Base-by-base conservation (phyloP, 2,329 filamentous ascomycete species). In the Ustulina deusta region DNA sequence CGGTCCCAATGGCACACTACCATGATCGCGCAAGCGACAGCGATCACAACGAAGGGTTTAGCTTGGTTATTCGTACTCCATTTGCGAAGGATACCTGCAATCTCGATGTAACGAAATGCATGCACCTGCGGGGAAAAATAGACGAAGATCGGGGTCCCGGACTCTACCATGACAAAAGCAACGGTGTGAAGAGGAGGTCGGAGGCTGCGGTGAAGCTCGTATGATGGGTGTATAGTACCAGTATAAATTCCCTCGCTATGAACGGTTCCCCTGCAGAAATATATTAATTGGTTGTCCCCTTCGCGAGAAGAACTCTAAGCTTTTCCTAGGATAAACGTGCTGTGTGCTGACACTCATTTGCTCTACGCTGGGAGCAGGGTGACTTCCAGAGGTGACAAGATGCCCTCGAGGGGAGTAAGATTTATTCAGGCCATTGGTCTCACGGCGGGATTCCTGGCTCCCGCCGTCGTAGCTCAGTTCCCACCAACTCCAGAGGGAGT, bases 401-500 rank as follows among this genome's bases (percentile, higher is more conserved):
- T 70, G 66, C 42, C 65, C 6, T 69, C 68, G 40, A 63, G 61
- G 25, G 32, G 27, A 65, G 52, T 51, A 52, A 57, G 48, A 65
- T 40, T 69, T 15, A 34, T 62, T 22, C 59, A 11, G 63, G 68
- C 63, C 48, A 27, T 64, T 58, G 68, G 60, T 32, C 61, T 66
- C 54, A 29, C 61, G 3, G 61, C 52, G 20, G 64, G 58, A 49
- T 25, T 58, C 34, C 56, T 77, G 2, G 69, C 68, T 7, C 61
- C 69, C 9, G 27, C 69, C 9, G 69, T 61, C 44, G 59, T 56
- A 20, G 75, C 73, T 7, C 75, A 76, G 42, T 78, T 78, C 52
- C 77, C 77, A 4, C 75, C 75, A 6, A 68, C 72, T 9, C 77
- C 74, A 1, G 72, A 78, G 65, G 72, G 71, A 25, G 68, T 84